Evolutionary conservation across 768 basidiomycete species (phyloP), one percentile per base, ranked within the genome.

Genomic region (Leccinum imitatum): DNA sequence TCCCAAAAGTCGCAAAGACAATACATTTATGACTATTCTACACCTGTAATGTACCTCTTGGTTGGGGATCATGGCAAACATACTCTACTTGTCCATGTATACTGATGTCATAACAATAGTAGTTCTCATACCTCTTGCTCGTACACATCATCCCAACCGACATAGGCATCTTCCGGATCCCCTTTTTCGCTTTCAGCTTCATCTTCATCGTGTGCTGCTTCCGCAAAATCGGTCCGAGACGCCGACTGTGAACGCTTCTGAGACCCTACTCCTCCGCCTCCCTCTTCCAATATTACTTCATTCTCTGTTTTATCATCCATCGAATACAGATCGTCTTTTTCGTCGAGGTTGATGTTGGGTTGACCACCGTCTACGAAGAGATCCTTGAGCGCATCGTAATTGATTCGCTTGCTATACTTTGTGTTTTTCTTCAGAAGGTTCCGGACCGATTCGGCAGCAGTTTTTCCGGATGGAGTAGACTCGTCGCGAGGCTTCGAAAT

Each of bases 371-470:
- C 84, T 30, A 82, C 77, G 70, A 95, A 92, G 11, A 96, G 80
- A 58, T 85, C 84, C 65, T 90, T 89, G 56, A 95, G 83, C 1
- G 91, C 93, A 65, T 91, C 89, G 71, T 96, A 97, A 72, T 97
- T 97, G 76, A 96, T 95, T 54, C 93, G 86, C 69, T 92, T 92
- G 75, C 91, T 93, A 75, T 95, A 94, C 69, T 86, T 90, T 23
- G 87, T 82, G 63, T 90, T 93, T 76, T 93, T 92, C 78, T 90
- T 89, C 66, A 94, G 79, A 37, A 95, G 80, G 59, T 73, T 75
- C 27, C 67, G 73, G 41, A 73, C 73, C 25, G 73, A 75, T 51
- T 73, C 73, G 1, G 74, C 73, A 50, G 72, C 72, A 14, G 74
- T 73, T 56, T 58, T 74, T 39, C 72, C 73, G 6, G 73, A 75